Evolutionary conservation across 2,329 filamentous ascomycete genomes (phyloP), one percentile per base, ranked within the genome.

Genomic region (Alternaria postmessia): DNA sequence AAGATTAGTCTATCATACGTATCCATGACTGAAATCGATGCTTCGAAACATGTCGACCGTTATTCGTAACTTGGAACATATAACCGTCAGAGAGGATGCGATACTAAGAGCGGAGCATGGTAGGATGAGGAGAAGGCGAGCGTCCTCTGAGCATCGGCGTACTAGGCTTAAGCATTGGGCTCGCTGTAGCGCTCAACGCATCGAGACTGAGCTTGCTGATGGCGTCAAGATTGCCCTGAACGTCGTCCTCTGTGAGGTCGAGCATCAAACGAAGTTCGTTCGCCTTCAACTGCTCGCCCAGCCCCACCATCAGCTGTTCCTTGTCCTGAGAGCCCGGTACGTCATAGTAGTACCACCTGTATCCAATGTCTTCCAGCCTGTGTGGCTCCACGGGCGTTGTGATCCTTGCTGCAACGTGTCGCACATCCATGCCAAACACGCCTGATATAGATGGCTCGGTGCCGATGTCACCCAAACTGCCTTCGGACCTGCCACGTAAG

Each of bases 191-290:
- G 48, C 73, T 74, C 67, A 76, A 16, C 3, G 75, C 75, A 61
- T 78, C 74, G 20, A 78, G 67, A 54, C 75, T 77, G 47, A 78
- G 67, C 66, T 76, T 73, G 67, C 74, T 77, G 54, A 78, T 78
- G 9, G 71, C 73, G 32, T 78, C 72, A 4, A 78, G 64, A 26
- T 77, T 78, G 32, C 65, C 68, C 61, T 77, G 71, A 1, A 76
- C 75, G 44, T 76, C 75, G 48, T 78, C 76, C 34, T 77, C 72
- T 47, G 58, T 72, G 56, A 78, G 55, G 44, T 78, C 75, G 4
- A 76, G 71, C 76, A 78, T 78, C 48, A 76, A 54, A 9, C 75
- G 71, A 43, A 78, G 68, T 55, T 78, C 76, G 46, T 78, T 74
- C 18, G 75, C 73, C 62, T 77, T 76, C 28, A 78, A 61, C 32